These are phyloP conservation scores for Alternaria sp. DNA, from an alignment of 2,329 filamentous ascomycete species.

Conservation along the genomic window DNA sequence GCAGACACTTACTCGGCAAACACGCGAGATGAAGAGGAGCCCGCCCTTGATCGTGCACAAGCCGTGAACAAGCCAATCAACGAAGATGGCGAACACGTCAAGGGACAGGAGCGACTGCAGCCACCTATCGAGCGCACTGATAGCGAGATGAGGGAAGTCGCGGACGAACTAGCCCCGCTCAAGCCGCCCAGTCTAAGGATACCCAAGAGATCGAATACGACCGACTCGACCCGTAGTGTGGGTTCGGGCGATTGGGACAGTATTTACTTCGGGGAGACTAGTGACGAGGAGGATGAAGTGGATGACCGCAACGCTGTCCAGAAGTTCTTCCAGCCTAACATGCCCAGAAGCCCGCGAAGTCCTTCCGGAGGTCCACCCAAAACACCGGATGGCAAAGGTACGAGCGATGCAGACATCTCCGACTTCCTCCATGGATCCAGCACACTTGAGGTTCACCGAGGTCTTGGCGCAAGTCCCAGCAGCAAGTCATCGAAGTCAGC, in stretches of 20 bases:
- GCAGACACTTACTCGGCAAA: conserved; percentile 72
- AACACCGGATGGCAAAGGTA: conserved; percentile 37
- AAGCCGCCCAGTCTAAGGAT: conserved; percentile 29
- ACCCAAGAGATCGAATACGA: conserved; percentile 31
- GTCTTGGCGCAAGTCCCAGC: conserved; percentile 41
- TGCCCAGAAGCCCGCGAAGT: conserved; percentile 22
- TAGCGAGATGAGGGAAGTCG: conserved; percentile 58
- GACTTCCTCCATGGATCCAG: conserved; percentile 40
- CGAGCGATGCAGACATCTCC: conserved; percentile 49
- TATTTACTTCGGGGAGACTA: conserved; percentile 55
- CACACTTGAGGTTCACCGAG: conserved; percentile 48
- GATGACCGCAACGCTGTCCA: conserved; percentile 48
- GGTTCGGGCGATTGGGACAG: conserved; percentile 58
- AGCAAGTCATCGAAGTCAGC: conserved; percentile 22
- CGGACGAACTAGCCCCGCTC: conserved; percentile 47
- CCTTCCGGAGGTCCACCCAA: conserved; percentile 19
- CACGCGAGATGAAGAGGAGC: conserved; percentile 71
- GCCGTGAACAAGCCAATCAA: conserved; percentile 62
- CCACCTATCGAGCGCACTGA: conserved; percentile 51
- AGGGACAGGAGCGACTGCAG: conserved; percentile 48
- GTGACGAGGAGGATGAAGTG: conserved; percentile 54
- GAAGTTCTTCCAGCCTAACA: conserved; percentile 42
- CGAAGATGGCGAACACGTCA: conserved; percentile 70
- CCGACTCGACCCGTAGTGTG: conserved; percentile 40
- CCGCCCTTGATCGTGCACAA: conserved; percentile 72